These are phyloP conservation scores for Backusella parvicylindrica DNA, from an alignment of 192 early-diverging fungal genomes.

Conservation along the genomic window DNA sequence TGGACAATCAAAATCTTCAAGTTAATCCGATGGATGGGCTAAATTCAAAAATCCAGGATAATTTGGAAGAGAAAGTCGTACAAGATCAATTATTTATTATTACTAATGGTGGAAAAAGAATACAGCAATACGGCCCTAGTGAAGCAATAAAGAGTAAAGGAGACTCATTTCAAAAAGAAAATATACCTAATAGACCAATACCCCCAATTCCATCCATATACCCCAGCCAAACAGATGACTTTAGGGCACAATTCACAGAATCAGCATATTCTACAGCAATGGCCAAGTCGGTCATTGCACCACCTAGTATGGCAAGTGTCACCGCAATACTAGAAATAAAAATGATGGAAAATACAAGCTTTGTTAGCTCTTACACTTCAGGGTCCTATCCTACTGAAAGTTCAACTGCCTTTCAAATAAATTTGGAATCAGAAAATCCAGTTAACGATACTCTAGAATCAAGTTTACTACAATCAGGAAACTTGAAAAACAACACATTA, in stretches of 20 bases:
- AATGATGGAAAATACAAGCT: background rate
- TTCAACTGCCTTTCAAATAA: background rate
- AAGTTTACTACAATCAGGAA: background rate
- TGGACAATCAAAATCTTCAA: background rate
- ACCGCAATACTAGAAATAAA: background rate
- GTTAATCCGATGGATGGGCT: background rate
- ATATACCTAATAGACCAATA: background rate
- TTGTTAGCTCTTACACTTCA: background rate
- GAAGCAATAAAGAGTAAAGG: background rate
- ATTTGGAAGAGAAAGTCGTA: background rate
- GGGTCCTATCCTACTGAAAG: background rate
- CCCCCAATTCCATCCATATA: background rate
- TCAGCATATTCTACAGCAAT: background rate
- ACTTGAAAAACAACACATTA: background rate
- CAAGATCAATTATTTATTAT: background rate
- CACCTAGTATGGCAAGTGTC: background rate
- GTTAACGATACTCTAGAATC: background rate
- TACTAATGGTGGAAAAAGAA: background rate
- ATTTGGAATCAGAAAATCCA: background rate
- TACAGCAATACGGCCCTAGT: background rate
- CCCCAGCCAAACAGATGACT: background rate
- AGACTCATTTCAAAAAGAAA: background rate
- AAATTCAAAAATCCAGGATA: background rate
- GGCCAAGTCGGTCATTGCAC: background rate
- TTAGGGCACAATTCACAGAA: background rate